Base-by-base conservation (phyloP, 2,329 filamentous ascomycete species). In the Sordariomycetes sp. region DNA sequence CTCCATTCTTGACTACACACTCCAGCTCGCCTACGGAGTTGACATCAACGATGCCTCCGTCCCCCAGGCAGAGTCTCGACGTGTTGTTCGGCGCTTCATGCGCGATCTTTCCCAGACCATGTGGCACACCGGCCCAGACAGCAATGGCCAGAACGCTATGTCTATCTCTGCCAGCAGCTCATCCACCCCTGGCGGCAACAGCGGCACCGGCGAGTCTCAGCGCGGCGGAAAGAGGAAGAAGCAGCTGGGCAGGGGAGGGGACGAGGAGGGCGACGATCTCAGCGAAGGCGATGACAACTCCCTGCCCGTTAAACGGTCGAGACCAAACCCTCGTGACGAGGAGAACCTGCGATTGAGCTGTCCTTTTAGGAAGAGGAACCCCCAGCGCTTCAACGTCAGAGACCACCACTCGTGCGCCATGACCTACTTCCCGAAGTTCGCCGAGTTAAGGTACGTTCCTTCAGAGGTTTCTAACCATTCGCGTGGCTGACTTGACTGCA, bases 381-480 rank as follows among this genome's bases (percentile, higher is more conserved):
- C 63, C 2, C 49, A 52, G 21, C 55, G 61, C 2, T 67, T 66
- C 42, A 66, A 67, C 23, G 58, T 67, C 28, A 52, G 63, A 4
- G 63, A 66, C 28, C 57, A 66, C 24, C 57, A 65, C 33, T 53
- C 51, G 15, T 67, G 63, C 39, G 61, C 63, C 12, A 61, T 60
- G 51, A 61, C 55, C 1, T 60, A 59, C 21, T 65, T 65, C 24
- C 51, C 51, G 6, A 62, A 62, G 6, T 58, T 65, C 32, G 49
- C 56, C 4, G 60, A 63, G 32, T 38, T 67, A 3, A 55, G 54
- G 59, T 62, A 23, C 26, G 47, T 28, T 33, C 21, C 9, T 15
- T 20, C 18, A n/a, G n/a, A n/a, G n/a, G 9, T 16, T 24, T 32
- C 18, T 21, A 8, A 10, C 12, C 20, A 4, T 33, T n/a, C 18